Evolutionary conservation across 2,329 filamentous ascomycete genomes (phyloP).

Genomic region (Coniochaeta ligniaria): DNA sequence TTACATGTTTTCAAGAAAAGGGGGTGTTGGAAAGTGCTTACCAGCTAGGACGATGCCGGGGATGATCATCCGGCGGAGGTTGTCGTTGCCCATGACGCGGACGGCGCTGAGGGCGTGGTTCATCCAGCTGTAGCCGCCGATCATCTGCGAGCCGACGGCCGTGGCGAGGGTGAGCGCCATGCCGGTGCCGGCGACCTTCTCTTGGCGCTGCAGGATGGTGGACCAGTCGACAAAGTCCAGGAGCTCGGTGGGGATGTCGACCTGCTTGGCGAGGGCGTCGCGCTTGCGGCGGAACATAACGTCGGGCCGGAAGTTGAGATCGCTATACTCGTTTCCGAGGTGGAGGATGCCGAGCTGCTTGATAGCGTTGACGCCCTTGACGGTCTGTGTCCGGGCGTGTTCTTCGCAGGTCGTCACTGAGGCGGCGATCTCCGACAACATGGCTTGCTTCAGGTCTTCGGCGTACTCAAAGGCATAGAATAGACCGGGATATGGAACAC

Average conservation of each 20-base stretch:
- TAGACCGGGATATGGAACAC: conserved; percentile 80
- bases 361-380: conserved; percentile 76
- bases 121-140: conserved; percentile 83
- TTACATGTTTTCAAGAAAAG: conserved; percentile 2
- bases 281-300: conserved; percentile 87
- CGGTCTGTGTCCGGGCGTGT: conserved; percentile 69
- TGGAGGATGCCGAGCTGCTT: conserved; percentile 84
- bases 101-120: conserved; percentile 77
- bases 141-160: conserved; percentile 71
- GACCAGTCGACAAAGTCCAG: conserved; percentile 90
- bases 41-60: conserved; percentile 73
- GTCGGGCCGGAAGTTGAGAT: conserved; percentile 82
- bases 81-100: conserved; percentile 75
- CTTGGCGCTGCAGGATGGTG: conserved; percentile 77
- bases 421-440: conserved; percentile 79
- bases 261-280: conserved; percentile 74
- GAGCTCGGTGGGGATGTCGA: conserved; percentile 81
- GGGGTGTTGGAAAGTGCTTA: conserved; percentile 40
- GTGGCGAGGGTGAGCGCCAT: conserved; percentile 91
- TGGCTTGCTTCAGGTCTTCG: conserved; percentile 85
- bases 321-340: conserved; percentile 78
- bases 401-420: conserved; percentile 79
- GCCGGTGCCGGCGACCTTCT: conserved; percentile 89
- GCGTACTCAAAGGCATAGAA: conserved; percentile 85
- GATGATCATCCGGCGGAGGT: conserved; percentile 71